Base-by-base conservation (phyloP, 1,284 basidiomycete species). In the Marasmius oreades region DNA sequence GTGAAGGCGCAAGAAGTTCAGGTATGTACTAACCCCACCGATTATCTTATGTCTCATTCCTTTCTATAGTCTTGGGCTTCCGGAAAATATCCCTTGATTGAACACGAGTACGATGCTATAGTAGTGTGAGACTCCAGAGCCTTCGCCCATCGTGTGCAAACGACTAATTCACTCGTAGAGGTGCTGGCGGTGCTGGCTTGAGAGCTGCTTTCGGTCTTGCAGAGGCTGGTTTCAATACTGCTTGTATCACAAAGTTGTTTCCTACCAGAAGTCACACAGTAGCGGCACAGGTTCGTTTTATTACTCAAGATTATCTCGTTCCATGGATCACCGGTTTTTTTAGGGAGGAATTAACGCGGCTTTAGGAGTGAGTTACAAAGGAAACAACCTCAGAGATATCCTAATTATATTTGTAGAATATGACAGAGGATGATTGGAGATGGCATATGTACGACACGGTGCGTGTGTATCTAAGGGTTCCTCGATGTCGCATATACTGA, bases 401-500 rank as follows among this genome's bases (percentile, higher is more conserved):
- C 54, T 55, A 52, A 60, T 51, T 60, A 26, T 60, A n/a, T 53
- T 45, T 48, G n/a, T 67, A 92, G 88, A 99, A 99, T 80, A 96
- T 97, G 93, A 96, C 94, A 12, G 95, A 98, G 75, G 95, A 98
- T 70, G 95, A 98, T 73, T 98, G 95, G 96, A 80, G 97, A 75
- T 99, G 97, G 97, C 96, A 99, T 74, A 98, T 98, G 93, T 95
- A 96, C 74, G 95, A 98, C 76, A 99, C 96, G 56, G 96, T 91
- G 69, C 65, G 85, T 71, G 24, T 34, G 52, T 44, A 48, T 47
- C 50, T 36, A 18, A 45, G 56, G 31, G 28, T 20, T 8, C 33
- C 44, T 31, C 48, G 39, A 5, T 51, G 22, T 55, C 36, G 55
- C 59, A 34, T 59, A 31, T 31, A 50, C 47, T 50, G 6, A 50